Conservation (phyloP, 345 rosid species). For the Firmiana major region DNA sequence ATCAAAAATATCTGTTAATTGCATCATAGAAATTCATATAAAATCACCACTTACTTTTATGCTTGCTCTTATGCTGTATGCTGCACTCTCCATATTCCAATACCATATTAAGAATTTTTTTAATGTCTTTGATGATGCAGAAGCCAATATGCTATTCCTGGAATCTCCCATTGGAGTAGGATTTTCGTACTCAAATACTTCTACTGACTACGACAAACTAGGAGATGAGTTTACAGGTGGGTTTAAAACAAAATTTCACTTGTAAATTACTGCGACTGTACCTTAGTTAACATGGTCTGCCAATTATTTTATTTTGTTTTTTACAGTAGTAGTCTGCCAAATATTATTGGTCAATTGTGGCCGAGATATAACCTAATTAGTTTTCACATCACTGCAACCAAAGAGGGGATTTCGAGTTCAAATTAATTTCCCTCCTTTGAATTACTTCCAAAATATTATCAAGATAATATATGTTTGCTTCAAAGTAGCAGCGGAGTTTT, state of each 20-base stretch:
- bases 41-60: neutral
- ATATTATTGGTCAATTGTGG: neutral
- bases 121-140: conserved; percentile 44
- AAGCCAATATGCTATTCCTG: conserved; percentile 83
- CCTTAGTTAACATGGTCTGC: neutral
- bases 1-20: neutral
- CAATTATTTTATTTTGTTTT: neutral
- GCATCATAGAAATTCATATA: neutral
- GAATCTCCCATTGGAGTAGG: conserved; percentile 97
- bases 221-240: conserved; percentile 83
- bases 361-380: neutral
- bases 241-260: neutral
- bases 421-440: neutral
- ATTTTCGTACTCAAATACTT: conserved; percentile 83
- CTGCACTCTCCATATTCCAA: conserved; percentile 20
- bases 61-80: neutral
- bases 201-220: conserved; percentile 46
- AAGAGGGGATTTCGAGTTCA: neutral
- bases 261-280: neutral
- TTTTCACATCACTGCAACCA: neutral
- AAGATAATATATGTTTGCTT: neutral
- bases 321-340: neutral
- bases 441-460: neutral
- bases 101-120: conserved; percentile 18
- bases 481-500: neutral